Base-by-base conservation (phyloP, 1,139 yeast species). In the Magnusiomyces sp. region DNA sequence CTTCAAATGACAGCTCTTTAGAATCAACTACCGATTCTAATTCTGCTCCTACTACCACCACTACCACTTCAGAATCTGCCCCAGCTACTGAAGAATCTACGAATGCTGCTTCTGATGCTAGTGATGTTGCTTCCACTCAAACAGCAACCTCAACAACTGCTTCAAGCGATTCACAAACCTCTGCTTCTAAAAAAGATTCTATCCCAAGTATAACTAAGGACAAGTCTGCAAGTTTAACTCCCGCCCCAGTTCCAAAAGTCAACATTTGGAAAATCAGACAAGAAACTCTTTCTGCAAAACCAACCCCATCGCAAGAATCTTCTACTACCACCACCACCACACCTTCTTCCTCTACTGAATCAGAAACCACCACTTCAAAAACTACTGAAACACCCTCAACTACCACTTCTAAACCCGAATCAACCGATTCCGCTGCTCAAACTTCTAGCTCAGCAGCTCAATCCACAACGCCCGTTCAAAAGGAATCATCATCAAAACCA, bases 221-320 rank as follows among this genome's bases (percentile, higher is more conserved):
- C 17, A 46, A 50, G 38, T 36, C 45, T 31, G 59, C 58, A 38
- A 62, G 62, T 49, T 59, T 70, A 34, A 71, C 72, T 10, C 74
- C 74, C 14, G 74, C 74, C 6, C 74, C 74, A 3, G 67, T 68
- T 17, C 74, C 74, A 17, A 59, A 61, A 55, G 68, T 66, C 42
- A 70, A 67, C 52, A 71, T 70, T 29, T 71, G 74, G 74, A 60
- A 63, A 48, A 58, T 60, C 42, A 42, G 45, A 42, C 37, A 42
- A 32, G 45, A 32, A 42, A 32, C 29, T 27, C 29, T 32, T 17
- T 37, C 40, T n/a, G 7, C 29, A 23, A 39, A 39, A 16, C 40
- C 40, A 4, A 19, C 40, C 40, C 6, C 16, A 37, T 10, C 40
- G n/a, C 16, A 14, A 10, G 13, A 19, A 19, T 16, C 13, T 11